Evolutionary conservation across 2,329 filamentous ascomycete genomes (phyloP).

Genomic region (Metarhizium anisopliae): DNA sequence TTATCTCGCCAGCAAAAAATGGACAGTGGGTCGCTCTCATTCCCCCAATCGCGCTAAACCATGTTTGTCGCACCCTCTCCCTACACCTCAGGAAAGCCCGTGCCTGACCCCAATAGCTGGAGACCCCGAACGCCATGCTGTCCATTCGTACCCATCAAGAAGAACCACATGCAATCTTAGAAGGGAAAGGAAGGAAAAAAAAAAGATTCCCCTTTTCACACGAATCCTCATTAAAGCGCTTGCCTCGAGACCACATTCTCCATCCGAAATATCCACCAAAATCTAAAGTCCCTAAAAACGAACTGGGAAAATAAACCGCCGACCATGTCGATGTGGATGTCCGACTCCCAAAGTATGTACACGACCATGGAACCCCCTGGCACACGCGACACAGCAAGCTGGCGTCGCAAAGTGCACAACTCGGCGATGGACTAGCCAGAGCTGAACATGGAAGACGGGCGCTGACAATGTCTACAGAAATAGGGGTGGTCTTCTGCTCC

Average conservation of each 20-base stretch:
- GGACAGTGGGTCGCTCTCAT: neutral
- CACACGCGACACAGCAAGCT: neutral
- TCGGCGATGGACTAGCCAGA: neutral
- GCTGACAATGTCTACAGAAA: constrained; percentile 51
- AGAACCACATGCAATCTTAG: neutral
- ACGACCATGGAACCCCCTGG: neutral
- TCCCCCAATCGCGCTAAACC: constrained; percentile 1
- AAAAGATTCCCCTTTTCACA: neutral
- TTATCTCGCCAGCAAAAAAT: neutral
- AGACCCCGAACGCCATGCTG: constrained; percentile 8
- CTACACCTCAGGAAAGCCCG: neutral
- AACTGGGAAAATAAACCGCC: neutral
- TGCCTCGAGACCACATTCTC: neutral
- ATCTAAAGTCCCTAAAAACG: neutral
- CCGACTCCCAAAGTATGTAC: constrained; percentile 82
- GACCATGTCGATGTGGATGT: constrained; percentile 78
- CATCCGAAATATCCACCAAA: neutral
- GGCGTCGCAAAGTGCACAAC: neutral
- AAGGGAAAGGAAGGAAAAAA: neutral
- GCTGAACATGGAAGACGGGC: neutral
- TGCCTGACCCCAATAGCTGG: constrained; percentile 4
- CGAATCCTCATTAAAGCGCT: no score
- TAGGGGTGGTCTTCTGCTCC: constrained; percentile 95
- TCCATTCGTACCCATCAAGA: constrained; percentile 4
- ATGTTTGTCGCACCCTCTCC: neutral